Base-by-base conservation (phyloP, 2,329 filamentous ascomycete genomes). In the Colletotrichum higginsianum region DNA sequence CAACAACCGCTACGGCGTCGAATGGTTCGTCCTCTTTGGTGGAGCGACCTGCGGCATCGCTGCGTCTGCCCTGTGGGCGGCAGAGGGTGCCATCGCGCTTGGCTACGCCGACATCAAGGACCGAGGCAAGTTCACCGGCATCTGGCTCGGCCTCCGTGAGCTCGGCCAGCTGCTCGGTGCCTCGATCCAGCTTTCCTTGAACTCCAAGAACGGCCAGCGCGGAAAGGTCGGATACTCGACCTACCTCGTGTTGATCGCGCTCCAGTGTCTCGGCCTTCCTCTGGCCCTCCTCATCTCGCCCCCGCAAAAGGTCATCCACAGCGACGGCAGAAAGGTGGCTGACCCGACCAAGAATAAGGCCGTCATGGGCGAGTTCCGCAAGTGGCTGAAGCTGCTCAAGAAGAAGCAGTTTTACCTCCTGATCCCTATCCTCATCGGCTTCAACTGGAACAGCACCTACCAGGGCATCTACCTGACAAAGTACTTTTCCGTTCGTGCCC, bases 91-190 rank as follows among this genome's bases (percentile, higher is more conserved):
- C 23, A 78, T 86, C 78, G 72, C 72, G 0, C 66, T 74, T 2
- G 72, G 72, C 7, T 74, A 74, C 4, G 72, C 83, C 5, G 83
- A 84, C 26, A 78, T 84, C 35, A 78, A 84, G 61, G 83, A 86
- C 65, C 80, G 85, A 44, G 85, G 85, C 49, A 83, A 81, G 73
- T 84, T 79, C 71, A 82, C 85, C 52, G 85, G 85, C 2, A 87
- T 88, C 46, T 88, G 86, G 86, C 84, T 88, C 5, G 84, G 85
- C 8, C 82, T 88, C 9, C 83, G 86, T 8, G 85, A 88, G 68
- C 81, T 88, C 9, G 87, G 87, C 0, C 86, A 87, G 66, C 81
- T 89, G 26, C 85, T 88, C 65, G 86, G 86, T 2, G 82, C 84
- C 2, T 84, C 86, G 0, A 87, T 88, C 40, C 84, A 87, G 35